Evolutionary conservation across 1,284 basidiomycete species (phyloP).

Genomic region (Singerocomus inundabilis): DNA sequence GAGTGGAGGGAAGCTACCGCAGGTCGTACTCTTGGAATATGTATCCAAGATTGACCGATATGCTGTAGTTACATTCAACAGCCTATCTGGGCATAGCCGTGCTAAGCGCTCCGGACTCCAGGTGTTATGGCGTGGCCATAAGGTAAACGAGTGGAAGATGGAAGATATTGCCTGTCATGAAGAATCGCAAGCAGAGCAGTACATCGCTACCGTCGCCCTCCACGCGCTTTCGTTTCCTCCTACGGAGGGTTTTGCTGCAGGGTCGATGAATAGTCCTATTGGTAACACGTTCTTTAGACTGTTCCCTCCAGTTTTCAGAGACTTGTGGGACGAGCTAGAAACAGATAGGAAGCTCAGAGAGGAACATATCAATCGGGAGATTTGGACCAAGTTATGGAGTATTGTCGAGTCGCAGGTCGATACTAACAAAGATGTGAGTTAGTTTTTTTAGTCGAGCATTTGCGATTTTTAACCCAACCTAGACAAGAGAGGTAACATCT

Average conservation of each 20-base stretch:
- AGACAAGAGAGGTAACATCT: slow-evolving; percentile 32
- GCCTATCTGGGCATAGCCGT: slow-evolving; percentile 65
- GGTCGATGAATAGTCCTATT: slow-evolving; percentile 40
- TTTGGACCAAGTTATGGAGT: slow-evolving; percentile 69
- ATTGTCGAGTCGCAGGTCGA: slow-evolving; percentile 61
- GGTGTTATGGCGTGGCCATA: slow-evolving; percentile 70
- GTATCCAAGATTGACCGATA: slow-evolving; percentile 70
- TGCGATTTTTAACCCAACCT: slow-evolving; percentile 4
- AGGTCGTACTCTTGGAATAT: slow-evolving; percentile 62
- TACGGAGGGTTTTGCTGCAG: slow-evolving; percentile 60
- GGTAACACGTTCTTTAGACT: slow-evolving; percentile 64
- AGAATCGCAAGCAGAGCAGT: slow-evolving; percentile 84
- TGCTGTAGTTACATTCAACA: slow-evolving; percentile 68
- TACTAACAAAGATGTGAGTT: slow-evolving; percentile 41
- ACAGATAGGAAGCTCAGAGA: slow-evolving; percentile 57
- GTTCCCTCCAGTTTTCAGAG: slow-evolving; percentile 81
- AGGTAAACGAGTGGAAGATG: slow-evolving; percentile 77
- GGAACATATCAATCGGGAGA: slow-evolving; percentile 62
- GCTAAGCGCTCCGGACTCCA: slow-evolving; percentile 70
- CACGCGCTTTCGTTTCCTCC: slow-evolving; percentile 68
- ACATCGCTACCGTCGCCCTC: slow-evolving; percentile 84
- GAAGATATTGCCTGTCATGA: slow-evolving; percentile 81
- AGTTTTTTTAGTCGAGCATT: neutral
- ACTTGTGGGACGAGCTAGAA: slow-evolving; percentile 94
- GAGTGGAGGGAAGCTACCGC: slow-evolving; percentile 75